Conservation (phyloP, 768 basidiomycete genomes). For the Mycena amicta region DNA sequence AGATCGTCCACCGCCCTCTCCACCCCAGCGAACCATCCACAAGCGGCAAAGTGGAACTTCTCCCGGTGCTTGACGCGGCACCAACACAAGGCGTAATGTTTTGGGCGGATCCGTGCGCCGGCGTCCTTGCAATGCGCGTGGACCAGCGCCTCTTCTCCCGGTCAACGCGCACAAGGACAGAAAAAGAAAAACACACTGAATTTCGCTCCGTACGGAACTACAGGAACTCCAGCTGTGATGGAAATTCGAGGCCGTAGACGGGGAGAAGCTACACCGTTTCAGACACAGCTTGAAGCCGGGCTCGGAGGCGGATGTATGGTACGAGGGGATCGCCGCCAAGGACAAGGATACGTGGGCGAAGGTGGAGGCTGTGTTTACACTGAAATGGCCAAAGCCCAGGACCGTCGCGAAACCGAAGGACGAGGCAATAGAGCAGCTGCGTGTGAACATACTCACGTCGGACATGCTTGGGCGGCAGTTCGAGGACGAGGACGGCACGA, state of each 20-base stretch:
- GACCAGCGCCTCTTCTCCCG: too few relatives aligned
- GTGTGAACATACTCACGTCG: background rate
- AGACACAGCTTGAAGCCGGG: slow-evolving; percentile 3
- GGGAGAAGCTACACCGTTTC: slow-evolving; percentile 8
- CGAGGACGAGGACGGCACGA: background rate
- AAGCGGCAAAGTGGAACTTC: too few relatives aligned
- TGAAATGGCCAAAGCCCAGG: slow-evolving; percentile 10
- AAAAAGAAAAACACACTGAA: too few relatives aligned
- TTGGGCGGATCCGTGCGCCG: too few relatives aligned
- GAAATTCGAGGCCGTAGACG: background rate
- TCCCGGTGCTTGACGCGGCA: too few relatives aligned
- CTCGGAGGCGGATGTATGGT: slow-evolving; percentile 12
- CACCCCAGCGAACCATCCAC: too few relatives aligned
- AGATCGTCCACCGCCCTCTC: too few relatives aligned
- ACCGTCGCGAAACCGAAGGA: background rate
- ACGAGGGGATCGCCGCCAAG: background rate
- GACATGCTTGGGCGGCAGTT: background rate
- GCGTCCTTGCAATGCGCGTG: too few relatives aligned
- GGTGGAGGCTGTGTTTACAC: slow-evolving; percentile 1
- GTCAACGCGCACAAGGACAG: too few relatives aligned
- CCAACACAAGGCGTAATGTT: too few relatives aligned
- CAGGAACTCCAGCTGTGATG: background rate
- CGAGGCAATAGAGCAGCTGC: background rate
- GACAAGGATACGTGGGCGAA: background rate
- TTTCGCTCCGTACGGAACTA: too few relatives aligned